phyloP scores from a whole-genome alignment of 805 yeast species.

The Teunomyces lycoperdinae region DNA sequence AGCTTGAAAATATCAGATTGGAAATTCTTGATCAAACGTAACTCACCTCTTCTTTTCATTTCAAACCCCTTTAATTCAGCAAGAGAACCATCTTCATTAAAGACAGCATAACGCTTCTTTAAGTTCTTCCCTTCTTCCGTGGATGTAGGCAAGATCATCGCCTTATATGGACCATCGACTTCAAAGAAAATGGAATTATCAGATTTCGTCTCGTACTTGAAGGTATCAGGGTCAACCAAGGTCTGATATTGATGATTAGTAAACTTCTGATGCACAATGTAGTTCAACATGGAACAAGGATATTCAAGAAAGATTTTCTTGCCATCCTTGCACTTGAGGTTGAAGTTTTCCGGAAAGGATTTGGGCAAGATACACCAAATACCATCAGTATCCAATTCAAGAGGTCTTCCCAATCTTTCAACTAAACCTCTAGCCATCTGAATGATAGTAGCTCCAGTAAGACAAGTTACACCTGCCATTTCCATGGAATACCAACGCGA shows the following conservation, averaged over 20 bases:
- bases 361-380: conserved; percentile 97
- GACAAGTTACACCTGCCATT: conserved; percentile 99
- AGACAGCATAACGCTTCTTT: conserved; percentile 95
- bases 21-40: conserved; percentile 88
- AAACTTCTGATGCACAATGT: conserved; percentile 83
- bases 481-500: conserved; percentile 99
- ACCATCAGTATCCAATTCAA: conserved; percentile 98
- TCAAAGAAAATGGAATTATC: conserved; percentile 97
- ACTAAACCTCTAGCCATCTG: conserved; percentile 94
- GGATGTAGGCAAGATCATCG: conserved; percentile 96
- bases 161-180: conserved; percentile 97
- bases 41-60: conserved; percentile 93
- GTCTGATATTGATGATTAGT: conserved; percentile 95
- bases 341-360: conserved; percentile 87
- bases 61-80: conserved; percentile 98
- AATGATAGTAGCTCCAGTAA: conserved; percentile 96
- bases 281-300: conserved; percentile 95
- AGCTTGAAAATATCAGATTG: conserved; percentile 92
- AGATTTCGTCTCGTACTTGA: conserved; percentile 70
- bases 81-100: conserved; percentile 87
- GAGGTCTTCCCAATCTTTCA: conserved; percentile 89
- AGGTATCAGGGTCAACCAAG: conserved; percentile 62
- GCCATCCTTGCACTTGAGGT: conserved; percentile 71
- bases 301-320: conserved; percentile 76
- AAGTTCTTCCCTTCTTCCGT: conserved; percentile 96